Percentiles rank a stretch among this genome's conserved stretches.
phyloP scores from a whole-genome alignment of 768 basidiomycete species.

The Pleurotus platypus region DNA sequence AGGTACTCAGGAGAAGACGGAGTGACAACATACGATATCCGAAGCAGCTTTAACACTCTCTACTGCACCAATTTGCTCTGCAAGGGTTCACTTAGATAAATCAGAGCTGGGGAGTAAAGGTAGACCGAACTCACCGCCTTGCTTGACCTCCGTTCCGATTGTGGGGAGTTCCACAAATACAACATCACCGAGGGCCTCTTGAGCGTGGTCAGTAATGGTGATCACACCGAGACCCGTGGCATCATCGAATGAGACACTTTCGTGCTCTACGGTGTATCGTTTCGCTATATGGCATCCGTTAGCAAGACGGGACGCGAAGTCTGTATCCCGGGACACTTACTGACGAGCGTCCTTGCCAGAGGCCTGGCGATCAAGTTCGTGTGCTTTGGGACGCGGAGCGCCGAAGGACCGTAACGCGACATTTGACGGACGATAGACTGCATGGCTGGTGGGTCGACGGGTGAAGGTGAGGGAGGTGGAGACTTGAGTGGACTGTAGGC shows the following conservation, averaged over 20 bases:
- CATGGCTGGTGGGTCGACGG: slow-evolving; percentile 10
- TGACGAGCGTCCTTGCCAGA: slow-evolving; percentile 46
- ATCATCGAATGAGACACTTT: slow-evolving; percentile 79
- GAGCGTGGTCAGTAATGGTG: slow-evolving; percentile 89
- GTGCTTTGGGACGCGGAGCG: slow-evolving; percentile 18
- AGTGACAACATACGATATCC: slow-evolving; percentile 65
- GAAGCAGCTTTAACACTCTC: slow-evolving; percentile 97
- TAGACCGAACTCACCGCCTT: slow-evolving; percentile 62
- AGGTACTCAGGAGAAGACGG: slow-evolving; percentile 11
- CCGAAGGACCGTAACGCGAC: slow-evolving; percentile 14
- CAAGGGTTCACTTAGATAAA: too few species aligned
- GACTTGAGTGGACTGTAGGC: background rate
- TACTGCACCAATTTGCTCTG: slow-evolving; percentile 86
- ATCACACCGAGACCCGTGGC: slow-evolving; percentile 73
- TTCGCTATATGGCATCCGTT: slow-evolving; percentile 43
- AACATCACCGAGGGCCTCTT: slow-evolving; percentile 89
- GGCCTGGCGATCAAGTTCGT: slow-evolving; percentile 25
- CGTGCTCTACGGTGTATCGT: slow-evolving; percentile 85
- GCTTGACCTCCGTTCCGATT: slow-evolving; percentile 53
- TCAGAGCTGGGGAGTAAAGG: too few species aligned
- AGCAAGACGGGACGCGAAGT: too few species aligned
- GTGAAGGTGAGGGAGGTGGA: background rate
- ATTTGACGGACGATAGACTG: slow-evolving; percentile 11
- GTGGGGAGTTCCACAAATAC: slow-evolving; percentile 92
- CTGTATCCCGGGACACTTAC: slow-evolving; percentile 35